phyloP scores from a whole-genome alignment of 768 basidiomycete genomes.

The Boletus vermiculosoides region DNA sequence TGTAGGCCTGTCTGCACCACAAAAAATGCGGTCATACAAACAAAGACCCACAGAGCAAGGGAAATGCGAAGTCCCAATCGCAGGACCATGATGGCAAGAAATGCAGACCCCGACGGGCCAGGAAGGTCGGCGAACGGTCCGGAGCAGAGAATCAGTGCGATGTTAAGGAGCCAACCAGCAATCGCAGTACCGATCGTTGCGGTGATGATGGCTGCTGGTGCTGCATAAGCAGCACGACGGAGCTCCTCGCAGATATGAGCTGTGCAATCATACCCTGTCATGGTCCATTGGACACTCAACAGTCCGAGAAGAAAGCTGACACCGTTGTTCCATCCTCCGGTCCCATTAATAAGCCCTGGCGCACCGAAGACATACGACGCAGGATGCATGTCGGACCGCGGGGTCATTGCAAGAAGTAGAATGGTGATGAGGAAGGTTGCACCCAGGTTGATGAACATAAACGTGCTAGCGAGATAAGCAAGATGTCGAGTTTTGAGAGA shows the following conservation, averaged over 20 bases:
- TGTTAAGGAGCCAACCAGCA: constrained; percentile 67
- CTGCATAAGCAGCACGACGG: constrained; percentile 49
- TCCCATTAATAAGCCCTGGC: constrained; percentile 37
- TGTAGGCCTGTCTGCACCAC: constrained; percentile 52
- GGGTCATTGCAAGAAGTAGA: constrained; percentile 43
- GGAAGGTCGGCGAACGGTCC: constrained; percentile 49
- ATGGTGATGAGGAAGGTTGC: constrained; percentile 43
- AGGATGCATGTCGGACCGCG: constrained; percentile 53
- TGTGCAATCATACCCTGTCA: constrained; percentile 35
- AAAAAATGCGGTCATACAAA: constrained; percentile 63
- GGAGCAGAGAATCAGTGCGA: constrained; percentile 58
- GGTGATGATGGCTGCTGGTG: constrained; percentile 44
- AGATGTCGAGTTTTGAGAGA: constrained; percentile 42
- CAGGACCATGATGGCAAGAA: constrained; percentile 55
- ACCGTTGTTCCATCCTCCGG: constrained; percentile 42
- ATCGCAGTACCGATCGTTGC: constrained; percentile 46
- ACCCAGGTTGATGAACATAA: constrained; percentile 48
- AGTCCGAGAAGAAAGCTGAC: constrained; percentile 46
- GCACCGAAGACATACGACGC: constrained; percentile 56
- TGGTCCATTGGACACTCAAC: constrained; percentile 49
- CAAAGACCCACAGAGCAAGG: constrained; percentile 55
- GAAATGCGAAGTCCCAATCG: constrained; percentile 51
- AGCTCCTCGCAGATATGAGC: constrained; percentile 44
- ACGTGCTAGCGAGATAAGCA: constrained; percentile 33
- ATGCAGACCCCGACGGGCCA: constrained; percentile 52